Base-by-base conservation (phyloP, 352 stramenopile genomes). In the Globisporangium lucens region DNA sequence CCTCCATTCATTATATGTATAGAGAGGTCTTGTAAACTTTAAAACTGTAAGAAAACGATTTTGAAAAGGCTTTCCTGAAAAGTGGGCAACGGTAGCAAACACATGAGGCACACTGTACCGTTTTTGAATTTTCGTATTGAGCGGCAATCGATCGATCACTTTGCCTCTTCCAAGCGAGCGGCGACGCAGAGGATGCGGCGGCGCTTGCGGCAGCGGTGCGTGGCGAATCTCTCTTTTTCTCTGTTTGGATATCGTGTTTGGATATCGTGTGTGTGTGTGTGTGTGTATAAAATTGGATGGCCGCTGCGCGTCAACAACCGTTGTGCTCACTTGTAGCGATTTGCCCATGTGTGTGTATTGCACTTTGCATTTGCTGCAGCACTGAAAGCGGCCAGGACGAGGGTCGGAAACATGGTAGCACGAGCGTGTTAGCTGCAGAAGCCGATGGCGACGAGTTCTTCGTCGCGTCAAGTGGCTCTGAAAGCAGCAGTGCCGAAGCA, bases 81-180 rank as follows among this genome's bases (percentile, higher is more conserved):
- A 30, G 17, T 4, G 1, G 7, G 49, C 12, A 17, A 43, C 9
- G 9, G 30, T 33, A 33, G 5, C 30, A 33, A 33, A 33, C 30
- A 33, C 17, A 51, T 51, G 27, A 33, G 53, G 29, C 15, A 41
- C 30, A 3, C n/a, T 59, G 53, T 24, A 47, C 30, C 56, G 56
- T 46, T 63, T 63, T 63, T 63, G 58, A 63, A 63, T 63, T 63
- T 60, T 63, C 41, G 58, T 63, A 63, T 63, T 38, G 27, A 30
- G 43, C 20, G 49, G n/a, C 9, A 20, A 53, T n/a, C 13, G 15
- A 49, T n/a, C n/a, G 20, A 27, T 47, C 56, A 47, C 33, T 33
- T 61, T 47, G 33, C 30, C 20, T 47, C 30, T 30, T 30, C 52
- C n/a, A 61, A 29, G 15, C 20, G 55, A 61, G 41, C 17, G 41